Evolutionary conservation across 2,329 filamentous ascomycete genomes (phyloP).

Genomic region (Neonectria sp.): DNA sequence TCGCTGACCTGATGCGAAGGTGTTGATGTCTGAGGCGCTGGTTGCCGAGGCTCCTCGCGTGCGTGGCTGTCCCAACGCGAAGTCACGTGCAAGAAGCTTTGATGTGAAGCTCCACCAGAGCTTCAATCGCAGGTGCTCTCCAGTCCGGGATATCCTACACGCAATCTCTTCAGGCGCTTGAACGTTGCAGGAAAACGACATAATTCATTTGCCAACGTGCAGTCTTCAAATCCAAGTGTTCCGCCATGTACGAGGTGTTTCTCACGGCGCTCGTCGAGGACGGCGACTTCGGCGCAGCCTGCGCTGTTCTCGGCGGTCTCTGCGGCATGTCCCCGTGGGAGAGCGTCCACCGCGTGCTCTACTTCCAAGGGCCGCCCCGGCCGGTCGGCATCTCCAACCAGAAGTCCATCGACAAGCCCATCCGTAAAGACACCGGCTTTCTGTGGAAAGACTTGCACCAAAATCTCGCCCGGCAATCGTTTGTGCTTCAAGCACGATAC

Average conservation of each 20-base stretch:
- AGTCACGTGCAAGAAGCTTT: conserved; percentile 48
- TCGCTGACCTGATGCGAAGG: conserved; percentile 3
- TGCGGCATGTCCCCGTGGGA: conserved; percentile 70
- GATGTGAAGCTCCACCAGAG: conserved; percentile 23
- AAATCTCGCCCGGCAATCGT: conserved; percentile 70
- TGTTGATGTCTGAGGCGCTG: conserved; percentile 21
- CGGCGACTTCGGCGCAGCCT: conserved; percentile 63
- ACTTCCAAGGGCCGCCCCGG: conserved; percentile 65
- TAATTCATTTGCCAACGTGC: background rate
- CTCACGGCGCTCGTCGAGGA: conserved; percentile 68
- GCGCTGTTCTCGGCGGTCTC: conserved; percentile 69
- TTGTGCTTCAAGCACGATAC: conserved; percentile 69
- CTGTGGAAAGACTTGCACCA: conserved; percentile 70
- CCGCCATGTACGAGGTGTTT: conserved; percentile 71
- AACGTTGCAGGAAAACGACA: background rate
- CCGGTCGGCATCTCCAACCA: conserved; percentile 63
- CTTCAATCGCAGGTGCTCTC: conserved; percentile 4
- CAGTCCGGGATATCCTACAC: conserved; percentile 9
- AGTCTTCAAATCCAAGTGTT: too few relatives aligned
- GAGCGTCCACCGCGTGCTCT: conserved; percentile 66
- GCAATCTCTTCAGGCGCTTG: background rate
- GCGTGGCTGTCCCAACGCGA: conserved; percentile 43
- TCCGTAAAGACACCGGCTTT: conserved; percentile 54
- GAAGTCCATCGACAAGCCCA: conserved; percentile 55
- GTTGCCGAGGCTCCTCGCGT: conserved; percentile 32